phyloP scores from a whole-genome alignment of 805 yeast genomes.

The Zygotorulaspora sp. region DNA sequence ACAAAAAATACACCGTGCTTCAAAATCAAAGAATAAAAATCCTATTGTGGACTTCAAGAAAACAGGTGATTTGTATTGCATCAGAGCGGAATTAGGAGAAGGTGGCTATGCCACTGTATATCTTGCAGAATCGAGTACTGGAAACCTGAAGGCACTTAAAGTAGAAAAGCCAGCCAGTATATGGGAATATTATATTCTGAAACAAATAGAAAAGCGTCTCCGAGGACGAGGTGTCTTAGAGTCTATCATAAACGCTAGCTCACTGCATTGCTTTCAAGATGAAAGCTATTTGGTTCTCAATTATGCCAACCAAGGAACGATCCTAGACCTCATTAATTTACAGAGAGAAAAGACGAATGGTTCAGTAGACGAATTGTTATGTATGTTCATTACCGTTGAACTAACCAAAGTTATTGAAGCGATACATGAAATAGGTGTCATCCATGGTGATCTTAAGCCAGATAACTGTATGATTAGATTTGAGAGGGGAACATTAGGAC shows the following conservation, averaged over 20 bases:
- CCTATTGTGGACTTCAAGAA: conserved; percentile 35
- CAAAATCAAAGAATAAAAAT: conserved; percentile 36
- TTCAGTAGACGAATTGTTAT: conserved; percentile 55
- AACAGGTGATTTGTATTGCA: conserved; percentile 35
- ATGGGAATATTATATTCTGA: conserved; percentile 80
- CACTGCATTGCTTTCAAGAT: conserved; percentile 54
- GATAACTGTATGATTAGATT: conserved; percentile 79
- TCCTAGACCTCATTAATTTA: conserved; percentile 60
- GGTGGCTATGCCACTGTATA: conserved; percentile 82
- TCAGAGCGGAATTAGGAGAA: conserved; percentile 54
- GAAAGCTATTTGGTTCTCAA: conserved; percentile 66
- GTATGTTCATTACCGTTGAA: conserved; percentile 61
- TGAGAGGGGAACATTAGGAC: conserved; percentile 25
- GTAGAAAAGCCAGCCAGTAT: conserved; percentile 61
- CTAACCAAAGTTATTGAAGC: conserved; percentile 53
- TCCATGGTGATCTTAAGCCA: conserved; percentile 84
- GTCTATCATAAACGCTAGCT: conserved; percentile 48
- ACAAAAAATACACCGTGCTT: conserved; percentile 39
- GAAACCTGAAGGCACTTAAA: conserved; percentile 61
- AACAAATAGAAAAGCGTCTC: conserved; percentile 47
- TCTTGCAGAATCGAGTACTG: conserved; percentile 57
- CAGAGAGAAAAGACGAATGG: conserved; percentile 34
- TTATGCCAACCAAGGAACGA: conserved; percentile 64
- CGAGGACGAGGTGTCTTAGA: conserved; percentile 23
- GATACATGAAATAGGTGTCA: conserved; percentile 60